These are phyloP conservation scores for Ophiocordyceps australis DNA, from an alignment of 2,329 filamentous ascomycete genomes.

Conservation along the genomic window DNA sequence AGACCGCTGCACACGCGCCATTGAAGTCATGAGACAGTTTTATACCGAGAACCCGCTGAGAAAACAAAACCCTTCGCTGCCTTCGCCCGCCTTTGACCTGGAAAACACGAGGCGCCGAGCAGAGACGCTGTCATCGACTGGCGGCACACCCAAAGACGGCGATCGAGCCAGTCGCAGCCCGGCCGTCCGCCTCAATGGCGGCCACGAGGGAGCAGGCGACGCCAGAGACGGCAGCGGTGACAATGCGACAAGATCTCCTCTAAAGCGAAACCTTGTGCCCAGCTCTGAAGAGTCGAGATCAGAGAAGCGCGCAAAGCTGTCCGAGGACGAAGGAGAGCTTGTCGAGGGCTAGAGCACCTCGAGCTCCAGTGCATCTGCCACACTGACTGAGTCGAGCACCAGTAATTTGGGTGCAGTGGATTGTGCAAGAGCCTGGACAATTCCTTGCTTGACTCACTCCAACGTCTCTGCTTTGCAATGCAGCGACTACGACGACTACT, in stretches of 20 bases:
- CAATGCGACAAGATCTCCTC: conserved; percentile 14
- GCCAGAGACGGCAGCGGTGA: conserved; percentile 8
- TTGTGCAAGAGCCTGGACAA: too few species aligned
- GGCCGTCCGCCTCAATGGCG: conserved; percentile 18
- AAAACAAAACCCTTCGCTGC: conserved; percentile 33
- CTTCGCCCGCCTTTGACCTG: conserved; percentile 35
- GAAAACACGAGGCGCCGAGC: conserved; percentile 35
- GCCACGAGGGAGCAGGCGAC: conserved; percentile 11
- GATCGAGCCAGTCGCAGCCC: conserved; percentile 33
- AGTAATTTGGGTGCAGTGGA: too few species aligned
- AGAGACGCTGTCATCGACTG: conserved; percentile 26
- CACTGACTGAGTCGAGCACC: too few species aligned
- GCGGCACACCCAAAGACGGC: conserved; percentile 26
- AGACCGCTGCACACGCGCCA: conserved; percentile 50
- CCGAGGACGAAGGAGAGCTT: conserved; percentile 30
- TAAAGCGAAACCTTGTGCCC: conserved; percentile 21
- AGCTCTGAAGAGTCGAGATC: conserved; percentile 14
- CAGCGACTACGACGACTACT: too few species aligned
- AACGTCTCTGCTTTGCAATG: too few species aligned
- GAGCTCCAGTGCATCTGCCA: too few species aligned
- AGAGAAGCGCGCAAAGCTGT: conserved; percentile 24
- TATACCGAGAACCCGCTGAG: conserved; percentile 45
- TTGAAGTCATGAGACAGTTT: conserved; percentile 57
- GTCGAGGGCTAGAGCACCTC: conserved; percentile 18
- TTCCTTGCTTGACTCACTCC: too few species aligned